A percentile compares a stretch with the other conserved stretches of the same genome.
phyloP scores from a whole-genome alignment of 345 rosid species.

The Chamaenerion angustifolium region DNA sequence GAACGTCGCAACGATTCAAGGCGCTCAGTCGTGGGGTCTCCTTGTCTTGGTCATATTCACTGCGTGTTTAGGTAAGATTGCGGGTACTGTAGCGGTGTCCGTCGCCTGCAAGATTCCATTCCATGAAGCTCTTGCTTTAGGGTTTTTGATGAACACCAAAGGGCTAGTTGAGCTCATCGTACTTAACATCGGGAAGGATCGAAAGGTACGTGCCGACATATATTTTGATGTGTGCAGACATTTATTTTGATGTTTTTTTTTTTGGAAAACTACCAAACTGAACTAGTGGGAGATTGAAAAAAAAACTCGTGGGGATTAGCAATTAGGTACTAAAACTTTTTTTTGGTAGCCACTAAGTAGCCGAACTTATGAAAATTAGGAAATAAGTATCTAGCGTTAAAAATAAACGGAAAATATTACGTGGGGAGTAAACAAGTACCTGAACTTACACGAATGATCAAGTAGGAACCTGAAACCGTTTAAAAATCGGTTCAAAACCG shows the following conservation, averaged over 20 bases:
- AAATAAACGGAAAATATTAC: too few relatives aligned
- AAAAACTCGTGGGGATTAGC: too few relatives aligned
- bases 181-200: constrained; percentile 71
- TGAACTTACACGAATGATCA: too few relatives aligned
- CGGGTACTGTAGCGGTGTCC: constrained; percentile 45
- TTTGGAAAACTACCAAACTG: too few relatives aligned
- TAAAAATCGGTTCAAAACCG: too few relatives aligned
- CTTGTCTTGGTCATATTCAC: constrained; percentile 48
- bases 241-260: neutral
- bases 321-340: too few relatives aligned
- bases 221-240: neutral
- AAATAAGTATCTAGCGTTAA: too few relatives aligned
- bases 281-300: too few relatives aligned
- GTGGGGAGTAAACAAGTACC: too few relatives aligned
- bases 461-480: too few relatives aligned
- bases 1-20: constrained; percentile 40
- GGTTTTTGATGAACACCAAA: constrained; percentile 70
- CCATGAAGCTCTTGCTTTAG: constrained; percentile 43
- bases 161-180: constrained; percentile 90
- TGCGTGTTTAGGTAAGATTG: constrained; percentile 61
- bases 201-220: constrained; percentile 16
- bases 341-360: too few relatives aligned
- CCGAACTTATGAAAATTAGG: too few relatives aligned
- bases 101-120: constrained; percentile 32
- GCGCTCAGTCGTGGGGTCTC: constrained; percentile 59